Percentiles rank a stretch among this genome's conserved stretches.
Evolutionary conservation across 768 basidiomycete genomes (phyloP).

Genomic region (Saitozyma sp.): DNA sequence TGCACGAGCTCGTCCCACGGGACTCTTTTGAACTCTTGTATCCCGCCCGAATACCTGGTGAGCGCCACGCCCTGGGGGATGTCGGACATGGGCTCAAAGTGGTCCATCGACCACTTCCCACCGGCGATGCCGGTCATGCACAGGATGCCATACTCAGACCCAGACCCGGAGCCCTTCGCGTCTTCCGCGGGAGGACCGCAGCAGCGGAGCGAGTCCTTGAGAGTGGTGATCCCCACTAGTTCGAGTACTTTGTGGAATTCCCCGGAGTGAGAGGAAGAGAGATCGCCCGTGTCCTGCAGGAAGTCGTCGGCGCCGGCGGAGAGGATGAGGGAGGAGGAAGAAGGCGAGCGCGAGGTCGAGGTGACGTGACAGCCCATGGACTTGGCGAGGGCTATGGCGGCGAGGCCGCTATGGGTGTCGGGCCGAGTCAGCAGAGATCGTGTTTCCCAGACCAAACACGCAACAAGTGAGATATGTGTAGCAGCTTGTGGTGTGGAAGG

Average conservation of each 20-base stretch:
- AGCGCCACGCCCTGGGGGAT: constrained; percentile 8
- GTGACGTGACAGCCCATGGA: constrained; percentile 10
- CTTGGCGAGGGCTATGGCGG: constrained; percentile 7
- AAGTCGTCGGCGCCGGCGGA: constrained; percentile 5
- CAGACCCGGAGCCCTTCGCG: too few relatives aligned
- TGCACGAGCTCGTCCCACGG: constrained; percentile 9
- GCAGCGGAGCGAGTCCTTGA: constrained; percentile 7
- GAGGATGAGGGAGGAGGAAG: neutral
- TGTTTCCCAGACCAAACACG: too few relatives aligned
- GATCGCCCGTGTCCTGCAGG: neutral
- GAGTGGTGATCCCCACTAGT: constrained; percentile 8
- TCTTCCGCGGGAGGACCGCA: neutral
- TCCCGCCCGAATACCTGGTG: constrained; percentile 6
- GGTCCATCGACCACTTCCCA: constrained; percentile 3
- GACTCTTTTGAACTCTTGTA: constrained; percentile 1
- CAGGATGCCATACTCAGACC: constrained; percentile 3
- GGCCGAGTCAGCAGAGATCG: too few relatives aligned
- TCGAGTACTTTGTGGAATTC: constrained; percentile 13
- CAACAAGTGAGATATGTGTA: too few relatives aligned
- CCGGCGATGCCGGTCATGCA: constrained; percentile 15
- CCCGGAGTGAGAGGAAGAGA: neutral
- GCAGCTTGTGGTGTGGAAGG: neutral
- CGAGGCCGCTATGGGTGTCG: constrained; percentile 3
- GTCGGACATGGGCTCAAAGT: constrained; percentile 9
- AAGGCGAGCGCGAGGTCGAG: constrained; percentile 7